Evolutionary conservation across 1,284 basidiomycete genomes (phyloP), one percentile per base, ranked within the genome.

Genomic region (Ganoderma sinense): DNA sequence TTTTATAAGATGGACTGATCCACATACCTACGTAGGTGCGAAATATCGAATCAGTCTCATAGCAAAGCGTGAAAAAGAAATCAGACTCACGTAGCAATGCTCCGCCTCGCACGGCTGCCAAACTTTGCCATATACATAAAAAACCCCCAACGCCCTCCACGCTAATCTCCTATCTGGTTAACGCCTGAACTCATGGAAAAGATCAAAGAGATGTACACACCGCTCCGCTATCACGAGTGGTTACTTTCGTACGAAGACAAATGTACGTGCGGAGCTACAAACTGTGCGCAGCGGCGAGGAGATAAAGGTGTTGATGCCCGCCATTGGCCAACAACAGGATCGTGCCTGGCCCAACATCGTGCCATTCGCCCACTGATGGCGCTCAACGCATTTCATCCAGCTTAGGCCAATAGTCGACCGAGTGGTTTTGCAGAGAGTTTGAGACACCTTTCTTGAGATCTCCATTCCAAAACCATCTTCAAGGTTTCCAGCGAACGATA

Each of bases 361-460:
- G 2, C 23, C 92, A 86, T 18, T 82, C 78, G 8, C 91, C 92
- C 74, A 91, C n/a, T n/a, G n/a, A 90, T 3, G 91, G 78, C 48
- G 83, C 86, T 62, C 82, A 85, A 11, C 88, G 89, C 2, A 90
- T 90, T 73, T 90, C 89, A 0, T 89, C 88, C 4, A 91, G 77
- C 2, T 84, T 78, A 0, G 87, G 88, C 74, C 91, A 93, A 70
- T 88, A 81, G 78, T 93, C 91, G 64, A 78, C 82, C 13, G 93
- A 90, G 0, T 91, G 91, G 1, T 88, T 84, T 40, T 91, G 84
- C n/a, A 94, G 85, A 39, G 4, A n/a, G n/a, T n/a, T n/a, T n/a
- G n/a, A n/a, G n/a, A n/a, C n/a, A n/a, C n/a, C n/a, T n/a, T n/a
- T n/a, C n/a, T n/a, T n/a, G n/a, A n/a, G 6, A 10, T 36, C 1